Evolutionary conservation across 371 early-diverging fungal species (phyloP).

Genomic region (Thermomucor indicae-seudaticae): DNA sequence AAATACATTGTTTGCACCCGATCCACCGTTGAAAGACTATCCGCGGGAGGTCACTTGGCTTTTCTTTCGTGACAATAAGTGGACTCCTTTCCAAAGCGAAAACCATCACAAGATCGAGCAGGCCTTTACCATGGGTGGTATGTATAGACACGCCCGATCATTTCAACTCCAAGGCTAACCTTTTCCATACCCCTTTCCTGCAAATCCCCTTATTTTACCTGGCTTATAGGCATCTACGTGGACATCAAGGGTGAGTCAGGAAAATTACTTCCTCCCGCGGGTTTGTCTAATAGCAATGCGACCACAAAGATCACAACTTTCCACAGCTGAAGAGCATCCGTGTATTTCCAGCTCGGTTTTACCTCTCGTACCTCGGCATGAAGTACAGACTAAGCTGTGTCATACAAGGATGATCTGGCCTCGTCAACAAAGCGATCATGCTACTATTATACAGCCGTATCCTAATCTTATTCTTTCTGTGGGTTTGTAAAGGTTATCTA

Average conservation of each 20-base stretch:
- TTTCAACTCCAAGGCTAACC: neutral
- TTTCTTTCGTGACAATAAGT: slow-evolving; percentile 45
- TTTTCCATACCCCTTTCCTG: neutral
- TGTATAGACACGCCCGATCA: slow-evolving; percentile 1
- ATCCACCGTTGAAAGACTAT: slow-evolving; percentile 21
- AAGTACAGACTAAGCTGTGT: slow-evolving; percentile 47
- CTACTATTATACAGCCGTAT: neutral
- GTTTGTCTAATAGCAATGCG: neutral
- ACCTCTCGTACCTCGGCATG: slow-evolving; percentile 48
- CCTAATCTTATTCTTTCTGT: neutral
- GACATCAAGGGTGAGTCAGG: slow-evolving; percentile 35
- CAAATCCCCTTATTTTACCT: neutral
- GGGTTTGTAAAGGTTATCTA: too few relatives aligned
- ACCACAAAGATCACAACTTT: slow-evolving; percentile 33
- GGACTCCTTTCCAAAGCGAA: slow-evolving; percentile 45
- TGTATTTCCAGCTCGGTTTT: slow-evolving; percentile 48
- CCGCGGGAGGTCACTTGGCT: slow-evolving; percentile 48
- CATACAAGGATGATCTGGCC: slow-evolving; percentile 33
- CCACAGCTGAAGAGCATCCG: slow-evolving; percentile 47
- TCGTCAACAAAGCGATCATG: neutral
- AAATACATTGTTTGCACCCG: too few relatives aligned
- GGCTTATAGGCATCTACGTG: slow-evolving; percentile 41
- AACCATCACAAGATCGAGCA: slow-evolving; percentile 49
- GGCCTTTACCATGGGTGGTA: slow-evolving; percentile 50
- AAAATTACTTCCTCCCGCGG: neutral